phyloP scores from a whole-genome alignment of 768 basidiomycete species.

The Punctularia strigosozonata region DNA sequence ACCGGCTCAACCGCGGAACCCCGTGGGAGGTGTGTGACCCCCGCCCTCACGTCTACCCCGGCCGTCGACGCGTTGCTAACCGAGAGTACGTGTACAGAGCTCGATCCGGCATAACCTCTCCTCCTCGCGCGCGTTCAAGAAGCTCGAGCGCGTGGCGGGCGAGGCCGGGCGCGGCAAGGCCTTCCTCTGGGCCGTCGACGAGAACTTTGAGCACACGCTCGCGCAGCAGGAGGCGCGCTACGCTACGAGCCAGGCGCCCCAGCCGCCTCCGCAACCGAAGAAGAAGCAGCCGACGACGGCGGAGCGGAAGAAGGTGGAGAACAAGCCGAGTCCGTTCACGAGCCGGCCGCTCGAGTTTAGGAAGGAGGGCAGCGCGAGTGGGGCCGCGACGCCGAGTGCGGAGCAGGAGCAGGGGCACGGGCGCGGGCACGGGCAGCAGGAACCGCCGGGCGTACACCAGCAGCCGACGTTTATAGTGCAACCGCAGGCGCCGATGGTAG shows the following conservation, averaged over 20 bases:
- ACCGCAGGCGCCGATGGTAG: conserved; percentile 46
- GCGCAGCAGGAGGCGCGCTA: conserved; percentile 66
- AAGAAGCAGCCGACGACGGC: conserved; percentile 24
- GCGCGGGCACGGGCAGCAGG: too few relatives aligned
- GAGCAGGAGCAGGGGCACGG: too few relatives aligned
- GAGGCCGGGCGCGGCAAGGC: conserved; percentile 86
- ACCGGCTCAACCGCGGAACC: conserved; percentile 66
- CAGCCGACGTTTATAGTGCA: too few relatives aligned
- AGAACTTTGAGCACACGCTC: conserved; percentile 51
- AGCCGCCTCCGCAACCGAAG: conserved; percentile 16
- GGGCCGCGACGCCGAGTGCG: too few relatives aligned
- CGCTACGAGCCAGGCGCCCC: too few relatives aligned
- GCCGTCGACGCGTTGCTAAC: conserved; percentile 4
- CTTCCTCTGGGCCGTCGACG: conserved; percentile 90
- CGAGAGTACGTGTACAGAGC: conserved; percentile 30
- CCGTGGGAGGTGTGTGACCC: conserved; percentile 76
- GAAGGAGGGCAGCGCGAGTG: too few relatives aligned
- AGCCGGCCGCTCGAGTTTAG: too few relatives aligned
- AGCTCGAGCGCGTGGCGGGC: conserved; percentile 75
- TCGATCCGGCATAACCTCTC: conserved; percentile 95
- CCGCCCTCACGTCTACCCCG: conserved; percentile 2
- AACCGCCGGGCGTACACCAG: too few relatives aligned
- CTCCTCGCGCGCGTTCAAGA: conserved; percentile 83
- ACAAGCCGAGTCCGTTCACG: too few relatives aligned
- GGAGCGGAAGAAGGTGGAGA: conserved; percentile 50